Evolutionary conservation across 495 filamentous ascomycete genomes (phyloP), one percentile per base, ranked within the genome.

Genomic region (Penicillium odoratum): DNA sequence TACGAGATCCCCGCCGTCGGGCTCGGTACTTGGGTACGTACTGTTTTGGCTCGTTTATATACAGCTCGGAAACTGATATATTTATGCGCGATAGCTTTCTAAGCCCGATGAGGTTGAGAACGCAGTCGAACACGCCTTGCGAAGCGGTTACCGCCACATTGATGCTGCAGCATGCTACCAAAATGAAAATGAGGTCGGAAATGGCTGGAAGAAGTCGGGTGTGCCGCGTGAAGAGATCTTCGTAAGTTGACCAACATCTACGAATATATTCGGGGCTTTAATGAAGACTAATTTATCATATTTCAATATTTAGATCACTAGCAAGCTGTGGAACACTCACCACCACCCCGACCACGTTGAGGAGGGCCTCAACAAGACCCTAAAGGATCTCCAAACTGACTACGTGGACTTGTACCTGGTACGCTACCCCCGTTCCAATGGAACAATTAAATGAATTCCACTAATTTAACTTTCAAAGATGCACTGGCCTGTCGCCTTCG

Each of bases 361-460:
- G 45, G 69, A 72, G 52, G 74, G 67, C 15, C 57, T 78, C 48
- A 65, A 77, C 61, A 73, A 77, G 63, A 75, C 72, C 15, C 62
- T 79, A 43, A 57, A 69, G 50, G 74, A 76, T 26, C 71, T 79
- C 25, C 73, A 74, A 48, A 74, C 74, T 7, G 74, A 76, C 28
- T 79, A 79, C 43, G 60, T 79, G 21, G 76, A 79, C 59, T 57
- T 77, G 15, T 72, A 74, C 49, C 57, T 74, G 58, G 88, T 91
- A 62, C 9, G 47, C 2, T 18, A 31, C n/a, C 46, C 18, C 16
- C 38, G n/a, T 7, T 7, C 0, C 11, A 18, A 48, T 21, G 21
- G 21, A 10, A 50, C 16, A 45, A 26, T 36, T 25, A 13, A 38
- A 42, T 8, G 13, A 28, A 40, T 18, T 10, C 3, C 31, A 44